These are phyloP conservation scores for Fusarium nelsonii DNA, from an alignment of 2,329 filamentous ascomycete genomes.

Conservation along the genomic window DNA sequence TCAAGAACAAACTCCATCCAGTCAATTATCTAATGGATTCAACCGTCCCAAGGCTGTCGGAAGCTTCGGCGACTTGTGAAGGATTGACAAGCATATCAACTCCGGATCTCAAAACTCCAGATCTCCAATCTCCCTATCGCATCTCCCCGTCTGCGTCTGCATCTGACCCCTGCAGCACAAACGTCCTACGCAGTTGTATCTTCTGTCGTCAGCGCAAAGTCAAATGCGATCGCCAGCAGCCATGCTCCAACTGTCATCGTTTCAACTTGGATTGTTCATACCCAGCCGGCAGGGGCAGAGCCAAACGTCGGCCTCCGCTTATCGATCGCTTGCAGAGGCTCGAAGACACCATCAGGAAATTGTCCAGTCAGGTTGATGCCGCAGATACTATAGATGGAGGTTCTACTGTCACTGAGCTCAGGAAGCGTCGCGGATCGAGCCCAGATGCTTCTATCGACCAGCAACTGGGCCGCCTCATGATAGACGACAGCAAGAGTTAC, in stretches of 20 bases:
- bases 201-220: constrained; percentile 1
- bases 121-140: rapidly evolving
- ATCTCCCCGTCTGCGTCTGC: background rate
- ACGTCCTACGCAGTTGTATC: background rate
- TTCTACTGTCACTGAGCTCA: background rate
- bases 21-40: background rate
- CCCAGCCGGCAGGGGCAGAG: constrained; percentile 1
- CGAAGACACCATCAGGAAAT: background rate
- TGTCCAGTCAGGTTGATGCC: background rate
- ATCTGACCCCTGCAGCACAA: background rate
- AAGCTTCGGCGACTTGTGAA: background rate
- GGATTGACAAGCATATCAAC: background rate
- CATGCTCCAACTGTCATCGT: background rate
- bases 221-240: background rate
- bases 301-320: background rate
- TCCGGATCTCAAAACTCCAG: background rate
- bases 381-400: background rate
- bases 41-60: rapidly evolving
- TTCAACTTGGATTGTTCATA: background rate
- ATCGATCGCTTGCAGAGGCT: background rate
- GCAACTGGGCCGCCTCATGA: constrained; percentile 2
- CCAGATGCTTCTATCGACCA: background rate
- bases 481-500: constrained; percentile 8
- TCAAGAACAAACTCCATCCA: background rate
- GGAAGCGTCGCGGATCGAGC: rapidly evolving